Conservation (phyloP, 257 asterid species). For the Solanum rostratum region DNA sequence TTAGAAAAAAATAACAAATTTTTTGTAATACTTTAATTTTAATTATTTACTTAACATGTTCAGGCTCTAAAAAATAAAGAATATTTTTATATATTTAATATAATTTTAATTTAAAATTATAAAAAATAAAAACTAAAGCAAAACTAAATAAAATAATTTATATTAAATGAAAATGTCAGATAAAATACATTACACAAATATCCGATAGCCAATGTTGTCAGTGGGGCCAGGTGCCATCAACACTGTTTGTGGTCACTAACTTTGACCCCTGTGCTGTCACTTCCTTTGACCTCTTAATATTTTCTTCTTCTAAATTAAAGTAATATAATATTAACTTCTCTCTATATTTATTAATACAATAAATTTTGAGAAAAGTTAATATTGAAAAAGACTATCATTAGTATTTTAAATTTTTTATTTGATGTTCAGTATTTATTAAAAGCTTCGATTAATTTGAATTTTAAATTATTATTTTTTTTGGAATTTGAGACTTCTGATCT, state of each 20-base stretch:
- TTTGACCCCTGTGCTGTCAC: background rate
- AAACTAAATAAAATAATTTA: too few species aligned
- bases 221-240: background rate
- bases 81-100: too few species aligned
- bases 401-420: background rate
- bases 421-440: background rate
- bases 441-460: too few species aligned
- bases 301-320: background rate
- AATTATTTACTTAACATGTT: too few species aligned
- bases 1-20: too few species aligned
- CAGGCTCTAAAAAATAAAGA: too few species aligned
- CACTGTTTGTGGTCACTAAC: background rate
- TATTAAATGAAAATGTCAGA: too few species aligned
- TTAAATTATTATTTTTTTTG: too few species aligned
- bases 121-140: too few species aligned
- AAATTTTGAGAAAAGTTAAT: background rate
- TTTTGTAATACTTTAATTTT: too few species aligned
- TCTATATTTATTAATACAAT: background rate
- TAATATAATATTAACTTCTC: background rate
- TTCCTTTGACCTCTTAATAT: background rate
- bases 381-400: background rate
- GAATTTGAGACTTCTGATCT: background rate
- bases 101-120: too few species aligned
- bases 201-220: background rate
- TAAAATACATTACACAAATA: background rate